Conservation (phyloP, 1,284 basidiomycete species). For the Apiotrichum montevideense region DNA sequence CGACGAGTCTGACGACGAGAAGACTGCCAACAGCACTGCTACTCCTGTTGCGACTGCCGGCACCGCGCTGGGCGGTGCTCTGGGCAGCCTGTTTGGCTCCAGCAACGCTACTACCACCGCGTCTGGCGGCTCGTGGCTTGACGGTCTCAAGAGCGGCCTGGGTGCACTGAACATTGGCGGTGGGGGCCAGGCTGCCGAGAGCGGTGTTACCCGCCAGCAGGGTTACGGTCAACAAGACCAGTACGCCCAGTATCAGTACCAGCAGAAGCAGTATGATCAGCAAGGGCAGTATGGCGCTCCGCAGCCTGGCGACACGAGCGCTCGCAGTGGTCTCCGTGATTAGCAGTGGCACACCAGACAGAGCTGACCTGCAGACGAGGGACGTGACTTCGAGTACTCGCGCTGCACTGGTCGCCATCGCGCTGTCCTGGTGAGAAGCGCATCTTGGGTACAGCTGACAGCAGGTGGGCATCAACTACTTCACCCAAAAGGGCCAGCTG, state of each 20-base stretch:
- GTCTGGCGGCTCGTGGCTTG: not conserved
- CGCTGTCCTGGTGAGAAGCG: constrained; percentile 38
- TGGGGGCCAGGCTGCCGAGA: not conserved
- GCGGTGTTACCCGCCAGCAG: no score
- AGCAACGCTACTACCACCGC: not conserved
- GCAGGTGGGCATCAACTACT: constrained; percentile 46
- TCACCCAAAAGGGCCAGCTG: constrained; percentile 27
- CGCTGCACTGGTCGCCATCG: constrained; percentile 52
- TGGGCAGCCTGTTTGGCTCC: not conserved
- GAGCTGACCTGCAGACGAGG: not conserved
- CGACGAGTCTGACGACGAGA: no score
- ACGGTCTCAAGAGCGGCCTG: not conserved
- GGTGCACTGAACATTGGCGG: not conserved
- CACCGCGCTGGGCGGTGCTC: not conserved
- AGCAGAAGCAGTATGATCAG: no score
- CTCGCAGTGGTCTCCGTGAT: no score
- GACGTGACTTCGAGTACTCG: constrained; percentile 70
- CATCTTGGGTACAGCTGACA: constrained; percentile 59
- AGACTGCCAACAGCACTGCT: not conserved
- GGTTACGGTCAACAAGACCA: no score
- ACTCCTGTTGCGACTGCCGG: not conserved
- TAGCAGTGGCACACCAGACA: no score
- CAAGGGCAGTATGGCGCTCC: no score
- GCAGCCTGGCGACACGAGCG: no score
- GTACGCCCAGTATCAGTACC: no score